Conservation (phyloP, 257 asterid species). For the Anisodus acutangulus region DNA sequence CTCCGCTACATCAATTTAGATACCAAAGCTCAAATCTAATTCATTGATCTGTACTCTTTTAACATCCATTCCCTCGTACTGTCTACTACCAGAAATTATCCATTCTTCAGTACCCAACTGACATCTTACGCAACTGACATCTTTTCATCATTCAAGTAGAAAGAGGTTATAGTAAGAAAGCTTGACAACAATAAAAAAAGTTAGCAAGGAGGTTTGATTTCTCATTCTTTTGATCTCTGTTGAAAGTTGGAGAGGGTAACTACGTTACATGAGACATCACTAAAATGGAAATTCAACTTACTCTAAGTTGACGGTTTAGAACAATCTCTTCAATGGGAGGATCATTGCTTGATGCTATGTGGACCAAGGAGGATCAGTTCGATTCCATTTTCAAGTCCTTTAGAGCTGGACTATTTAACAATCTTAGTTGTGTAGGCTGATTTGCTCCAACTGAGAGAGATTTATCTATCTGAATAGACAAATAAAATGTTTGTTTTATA, state of each 20-base stretch:
- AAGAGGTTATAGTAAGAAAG: neutral
- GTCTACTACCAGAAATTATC: neutral
- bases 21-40: neutral
- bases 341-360: neutral
- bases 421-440: neutral
- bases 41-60: neutral
- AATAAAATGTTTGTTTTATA: neutral
- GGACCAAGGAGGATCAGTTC: neutral
- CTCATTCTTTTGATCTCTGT: conserved; percentile 1
- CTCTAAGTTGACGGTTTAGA: neutral
- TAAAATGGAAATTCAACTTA: neutral
- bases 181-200: neutral
- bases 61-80: neutral
- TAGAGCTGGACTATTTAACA: neutral
- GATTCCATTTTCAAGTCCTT: neutral
- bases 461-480: neutral
- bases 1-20: neutral
- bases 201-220: neutral
- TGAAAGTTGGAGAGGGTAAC: neutral
- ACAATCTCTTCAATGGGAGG: neutral
- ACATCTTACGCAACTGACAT: neutral
- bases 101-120: neutral
- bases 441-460: neutral
- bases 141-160: neutral
- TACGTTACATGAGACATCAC: neutral